These are phyloP conservation scores for Gastrodia elata DNA, from an alignment of 106 monocot species.

Conservation along the genomic window DNA sequence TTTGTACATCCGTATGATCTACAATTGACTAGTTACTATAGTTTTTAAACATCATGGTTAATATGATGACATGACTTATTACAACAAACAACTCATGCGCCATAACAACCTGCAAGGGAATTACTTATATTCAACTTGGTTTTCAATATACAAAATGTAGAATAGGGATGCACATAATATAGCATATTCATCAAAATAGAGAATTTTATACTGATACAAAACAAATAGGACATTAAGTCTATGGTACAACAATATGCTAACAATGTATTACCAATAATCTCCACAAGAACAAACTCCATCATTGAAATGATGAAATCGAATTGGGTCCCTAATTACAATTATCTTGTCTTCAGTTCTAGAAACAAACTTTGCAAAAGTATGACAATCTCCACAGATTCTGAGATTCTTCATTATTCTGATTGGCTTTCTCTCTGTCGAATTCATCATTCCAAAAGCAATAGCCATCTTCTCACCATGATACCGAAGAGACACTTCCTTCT, in stretches of 20 bases:
- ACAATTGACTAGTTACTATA: not conserved
- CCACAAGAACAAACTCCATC: conserved; percentile 53
- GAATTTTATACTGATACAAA: too few relatives aligned
- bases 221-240: too few relatives aligned
- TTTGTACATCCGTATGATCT: too few relatives aligned
- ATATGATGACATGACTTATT: not conserved
- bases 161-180: too few relatives aligned
- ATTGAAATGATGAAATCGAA: conserved; percentile 55
- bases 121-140: too few relatives aligned
- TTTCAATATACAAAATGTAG: too few relatives aligned
- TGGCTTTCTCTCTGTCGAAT: conserved; percentile 30
- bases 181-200: too few relatives aligned
- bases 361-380: conserved; percentile 48
- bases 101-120: too few relatives aligned
- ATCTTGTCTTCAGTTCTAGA: conserved; percentile 24
- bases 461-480: conserved; percentile 64
- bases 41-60: not conserved
- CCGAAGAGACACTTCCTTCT: conserved; percentile 36
- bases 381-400: conserved; percentile 63
- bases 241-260: not conserved
- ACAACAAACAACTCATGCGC: not conserved
- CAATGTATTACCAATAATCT: conserved; percentile 45
- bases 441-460: conserved; percentile 44
- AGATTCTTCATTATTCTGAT: conserved; percentile 60
- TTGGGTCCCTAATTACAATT: conserved; percentile 46